These are phyloP conservation scores for Avena atlantica DNA, from an alignment of 176 grass and related monocot genomes.

Conservation along the genomic window DNA sequence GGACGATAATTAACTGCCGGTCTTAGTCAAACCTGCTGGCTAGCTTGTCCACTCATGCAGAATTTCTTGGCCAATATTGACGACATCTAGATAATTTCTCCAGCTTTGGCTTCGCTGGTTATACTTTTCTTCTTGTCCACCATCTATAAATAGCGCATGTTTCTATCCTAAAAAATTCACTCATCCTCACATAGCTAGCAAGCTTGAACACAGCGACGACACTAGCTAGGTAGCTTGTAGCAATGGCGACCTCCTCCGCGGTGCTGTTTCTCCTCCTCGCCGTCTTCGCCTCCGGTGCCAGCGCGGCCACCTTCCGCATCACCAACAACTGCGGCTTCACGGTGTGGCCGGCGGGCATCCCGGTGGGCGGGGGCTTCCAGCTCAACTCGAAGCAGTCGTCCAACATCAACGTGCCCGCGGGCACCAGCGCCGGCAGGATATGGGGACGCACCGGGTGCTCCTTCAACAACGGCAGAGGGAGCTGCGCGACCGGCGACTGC, in stretches of 20 bases:
- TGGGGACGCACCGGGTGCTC: not conserved
- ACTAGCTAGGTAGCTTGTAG: not conserved
- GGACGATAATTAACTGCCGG: not conserved
- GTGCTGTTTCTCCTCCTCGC: not conserved
- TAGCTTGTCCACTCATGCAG: not conserved
- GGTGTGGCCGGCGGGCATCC: constrained; percentile 5
- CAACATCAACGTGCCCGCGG: not conserved
- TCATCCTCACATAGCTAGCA: not conserved
- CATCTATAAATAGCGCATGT: constrained; percentile 12
- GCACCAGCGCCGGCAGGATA: not conserved
- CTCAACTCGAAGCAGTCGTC: not conserved
- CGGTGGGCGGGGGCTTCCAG: not conserved
- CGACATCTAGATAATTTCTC: not conserved
- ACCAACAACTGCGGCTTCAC: not conserved
- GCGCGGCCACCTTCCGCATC: not conserved
- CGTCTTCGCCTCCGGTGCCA: not conserved
- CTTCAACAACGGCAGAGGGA: not conserved
- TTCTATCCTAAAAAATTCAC: not conserved
- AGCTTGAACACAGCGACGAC: not conserved
- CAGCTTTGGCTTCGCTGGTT: not conserved
- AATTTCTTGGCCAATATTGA: not conserved
- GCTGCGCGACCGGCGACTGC: constrained; percentile 19
- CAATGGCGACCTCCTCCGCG: not conserved
- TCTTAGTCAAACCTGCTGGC: not conserved
- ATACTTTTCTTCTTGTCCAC: not conserved